Evolutionary conservation across 169 alveolate genomes (phyloP), one percentile per base, ranked within the genome.

Genomic region (Plasmodium fragile): DNA sequence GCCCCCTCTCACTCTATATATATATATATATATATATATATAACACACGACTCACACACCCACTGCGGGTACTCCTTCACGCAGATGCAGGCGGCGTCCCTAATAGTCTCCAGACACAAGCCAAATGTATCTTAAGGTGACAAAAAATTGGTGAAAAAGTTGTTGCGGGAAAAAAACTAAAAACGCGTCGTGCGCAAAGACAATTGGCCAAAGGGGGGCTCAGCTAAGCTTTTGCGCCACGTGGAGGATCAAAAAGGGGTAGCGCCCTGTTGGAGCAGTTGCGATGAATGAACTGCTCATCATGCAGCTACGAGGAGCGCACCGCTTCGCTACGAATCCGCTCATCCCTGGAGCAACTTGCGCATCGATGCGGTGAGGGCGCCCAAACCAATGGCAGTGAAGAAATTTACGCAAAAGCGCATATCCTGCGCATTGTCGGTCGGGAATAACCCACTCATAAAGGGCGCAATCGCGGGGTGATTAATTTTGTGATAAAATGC

Each of bases 351-450:
- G 16, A 98, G 97, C 43, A 97, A 94, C 59, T 97, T 97, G 89
- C 99, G 97, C 83, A 98, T 96, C 22, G 98, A 98, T 65, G 97
- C 98, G 10, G 99, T 99, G 82, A 99, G 96, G 13, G 98, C 98
- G 8, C 99, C 99, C 41, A 99, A 94, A 0, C 99, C 99, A 80
- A 99, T 99, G 25, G 99, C 99, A 8, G 99, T 98, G 95, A 98
- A 99, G 96, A 98, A 99, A 96, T 99, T 99, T 81, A 98, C 98
- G 90, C 99, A 97, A 96, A 99, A 99, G 81, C 99, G 97, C 52
- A 99, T 98, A 95, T 98, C 97, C 93, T 97, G 97, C 0, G 99
- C 99, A 82, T 98, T 96, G 87, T 99, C 99, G 80, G 92, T 95
- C 16, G 99, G 99, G 94, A 99, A 98, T 55, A 99, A 82, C 2